Evolutionary conservation across 148 eudicot species (phyloP).

Genomic region (Agrostemma githago): DNA sequence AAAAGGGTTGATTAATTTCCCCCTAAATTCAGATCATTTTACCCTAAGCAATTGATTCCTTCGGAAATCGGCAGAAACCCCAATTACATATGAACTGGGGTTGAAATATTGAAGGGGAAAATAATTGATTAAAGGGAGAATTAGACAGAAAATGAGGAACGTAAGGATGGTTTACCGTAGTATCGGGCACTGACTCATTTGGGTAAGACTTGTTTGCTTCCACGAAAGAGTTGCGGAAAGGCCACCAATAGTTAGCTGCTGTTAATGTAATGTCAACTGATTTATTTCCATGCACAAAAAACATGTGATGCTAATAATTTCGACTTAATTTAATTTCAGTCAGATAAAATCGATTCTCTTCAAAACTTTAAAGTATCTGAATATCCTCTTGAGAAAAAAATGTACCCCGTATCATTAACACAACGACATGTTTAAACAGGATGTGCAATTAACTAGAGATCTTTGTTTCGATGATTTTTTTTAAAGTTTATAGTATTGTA

Average conservation of each 20-base stretch:
- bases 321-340: no score
- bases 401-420: no score
- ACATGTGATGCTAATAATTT: neutral
- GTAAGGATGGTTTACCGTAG: neutral
- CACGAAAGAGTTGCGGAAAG: neutral
- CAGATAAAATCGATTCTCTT: no score
- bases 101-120: neutral
- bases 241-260: neutral
- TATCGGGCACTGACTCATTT: neutral
- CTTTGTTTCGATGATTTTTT: no score
- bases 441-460: no score
- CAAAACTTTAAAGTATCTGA: no score
- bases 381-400: no score
- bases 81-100: neutral
- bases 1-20: no score
- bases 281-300: neutral
- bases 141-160: slow-evolving; percentile 13
- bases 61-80: neutral
- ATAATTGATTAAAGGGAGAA: neutral
- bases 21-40: neutral
- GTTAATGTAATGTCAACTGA: no score
- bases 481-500: no score
- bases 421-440: no score
- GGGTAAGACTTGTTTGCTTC: neutral
- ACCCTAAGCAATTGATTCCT: neutral